Evolutionary conservation across 2,329 filamentous ascomycete genomes (phyloP).

Genomic region (Mycocentrospora acerina): DNA sequence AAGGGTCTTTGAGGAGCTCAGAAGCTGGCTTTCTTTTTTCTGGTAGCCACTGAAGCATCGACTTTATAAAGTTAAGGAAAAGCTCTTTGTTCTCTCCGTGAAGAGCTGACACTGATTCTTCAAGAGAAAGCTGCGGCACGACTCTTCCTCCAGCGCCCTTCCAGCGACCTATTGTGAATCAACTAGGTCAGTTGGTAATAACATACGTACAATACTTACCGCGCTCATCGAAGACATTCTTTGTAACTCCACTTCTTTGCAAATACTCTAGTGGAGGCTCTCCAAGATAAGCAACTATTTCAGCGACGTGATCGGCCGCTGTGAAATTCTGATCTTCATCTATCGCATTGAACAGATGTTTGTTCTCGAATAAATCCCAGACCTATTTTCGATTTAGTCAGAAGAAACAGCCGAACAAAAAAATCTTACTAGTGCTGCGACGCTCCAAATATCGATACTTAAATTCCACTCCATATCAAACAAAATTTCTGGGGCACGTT

Average conservation of each 20-base stretch:
- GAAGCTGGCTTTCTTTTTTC: conserved; percentile 31
- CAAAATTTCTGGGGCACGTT: conserved; percentile 45
- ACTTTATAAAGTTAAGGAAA: conserved; percentile 39
- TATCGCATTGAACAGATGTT: conserved; percentile 35
- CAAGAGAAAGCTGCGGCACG: conserved; percentile 19
- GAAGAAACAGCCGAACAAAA: conserved; percentile 10
- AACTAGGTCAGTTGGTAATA: conserved; percentile 13
- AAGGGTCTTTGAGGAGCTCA: conserved; percentile 25
- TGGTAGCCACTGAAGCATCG: conserved; percentile 41
- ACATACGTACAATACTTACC: conserved; percentile 21
- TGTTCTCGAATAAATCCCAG: conserved; percentile 44
- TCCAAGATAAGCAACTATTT: conserved; percentile 33
- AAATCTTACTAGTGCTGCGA: conserved; percentile 39
- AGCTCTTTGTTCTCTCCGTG: conserved; percentile 27
- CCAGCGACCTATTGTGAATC: conserved; percentile 19
- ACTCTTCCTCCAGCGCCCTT: conserved; percentile 14
- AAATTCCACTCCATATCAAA: conserved; percentile 42
- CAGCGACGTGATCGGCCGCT: conserved; percentile 32
- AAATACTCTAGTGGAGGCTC: conserved; percentile 25
- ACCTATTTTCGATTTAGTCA: conserved; percentile 21
- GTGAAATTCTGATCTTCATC: conserved; percentile 25
- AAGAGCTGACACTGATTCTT: conserved; percentile 17
- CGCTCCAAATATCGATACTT: conserved; percentile 44
- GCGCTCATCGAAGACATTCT: conserved; percentile 26
- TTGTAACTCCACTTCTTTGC: conserved; percentile 22